Evolutionary conservation across 306 rosid genomes (phyloP), one percentile per base, ranked within the genome.

Genomic region (Coriaria nepalensis): DNA sequence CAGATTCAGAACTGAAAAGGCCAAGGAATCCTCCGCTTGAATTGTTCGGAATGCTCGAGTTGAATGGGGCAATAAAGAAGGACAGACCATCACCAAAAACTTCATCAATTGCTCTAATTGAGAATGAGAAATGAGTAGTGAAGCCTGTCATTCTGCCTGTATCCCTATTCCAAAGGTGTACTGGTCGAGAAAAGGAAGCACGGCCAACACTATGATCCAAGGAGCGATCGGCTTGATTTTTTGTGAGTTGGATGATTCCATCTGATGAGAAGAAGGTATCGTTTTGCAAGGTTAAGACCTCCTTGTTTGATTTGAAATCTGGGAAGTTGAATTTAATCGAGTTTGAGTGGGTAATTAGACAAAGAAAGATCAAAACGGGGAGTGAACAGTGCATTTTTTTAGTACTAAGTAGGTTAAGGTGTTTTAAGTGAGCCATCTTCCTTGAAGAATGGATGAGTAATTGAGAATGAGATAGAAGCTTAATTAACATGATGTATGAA

Each of bases 41-140:
- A 40, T 53, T 53, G 37, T 15, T 15, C 14, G 58, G 58, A 39
- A 37, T 32, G 10, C 37, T 20, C 0, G 45, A 37, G 40, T 53
- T 8, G 46, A 38, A 45, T 4, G 58, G n/a, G 29, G 58, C 46
- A 9, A 53, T 2, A 33, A 53, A 53, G 58, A 53, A 53, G 5
- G 58, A n/a, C n/a, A n/a, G n/a, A n/a, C n/a, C n/a, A n/a, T n/a
- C n/a, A n/a, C n/a, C n/a, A n/a, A n/a, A n/a, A n/a, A n/a, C n/a
- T n/a, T n/a, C n/a, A n/a, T n/a, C n/a, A n/a, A n/a, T n/a, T n/a
- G n/a, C n/a, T n/a, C n/a, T n/a, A 54, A 83, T 73, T 8, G 51
- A 5, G 32, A 87, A 87, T 11, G 93, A 47, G 64, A 87, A 78
- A 13, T 80, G 94, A 6, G 96, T 83, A n/a, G 72, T 67, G 68